These are phyloP conservation scores for Volvox reticuliferus DNA, from an alignment of 139 green algal species.

Conservation along the genomic window DNA sequence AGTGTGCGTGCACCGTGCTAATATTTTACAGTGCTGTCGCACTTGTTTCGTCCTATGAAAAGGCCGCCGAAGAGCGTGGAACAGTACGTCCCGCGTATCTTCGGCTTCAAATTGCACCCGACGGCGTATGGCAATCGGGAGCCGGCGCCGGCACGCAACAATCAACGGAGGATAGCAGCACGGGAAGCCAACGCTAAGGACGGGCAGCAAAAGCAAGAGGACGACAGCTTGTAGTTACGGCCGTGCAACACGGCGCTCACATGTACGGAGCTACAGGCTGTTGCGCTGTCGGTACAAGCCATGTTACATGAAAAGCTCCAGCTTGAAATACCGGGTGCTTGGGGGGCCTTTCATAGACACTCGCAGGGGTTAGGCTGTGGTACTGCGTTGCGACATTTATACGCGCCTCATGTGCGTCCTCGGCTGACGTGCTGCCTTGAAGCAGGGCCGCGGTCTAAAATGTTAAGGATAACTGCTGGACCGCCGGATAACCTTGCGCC, in stretches of 20 bases:
- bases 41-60: neutral
- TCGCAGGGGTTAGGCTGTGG: no score
- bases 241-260: neutral
- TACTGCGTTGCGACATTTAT: no score
- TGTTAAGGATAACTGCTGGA: no score
- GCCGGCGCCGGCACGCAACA: conserved; percentile 37
- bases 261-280: neutral
- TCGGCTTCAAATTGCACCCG: conserved; percentile 94
- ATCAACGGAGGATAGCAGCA: conserved; percentile 38
- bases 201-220: conserved; percentile 27
- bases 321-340: no score
- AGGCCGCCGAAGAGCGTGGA: conserved; percentile 70
- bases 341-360: no score
- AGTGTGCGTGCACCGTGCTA: no score
- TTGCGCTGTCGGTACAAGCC: no score
- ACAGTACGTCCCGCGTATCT: conserved; percentile 91
- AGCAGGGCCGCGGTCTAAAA: no score
- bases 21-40: neutral
- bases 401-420: no score
- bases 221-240: conserved; percentile 41
- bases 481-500: no score
- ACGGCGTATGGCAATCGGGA: conserved; percentile 57
- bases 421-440: no score
- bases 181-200: conserved; percentile 20
- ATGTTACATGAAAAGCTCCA: no score